phyloP scores from a whole-genome alignment of 371 early-diverging fungal species.

The Coemansia sp. region DNA sequence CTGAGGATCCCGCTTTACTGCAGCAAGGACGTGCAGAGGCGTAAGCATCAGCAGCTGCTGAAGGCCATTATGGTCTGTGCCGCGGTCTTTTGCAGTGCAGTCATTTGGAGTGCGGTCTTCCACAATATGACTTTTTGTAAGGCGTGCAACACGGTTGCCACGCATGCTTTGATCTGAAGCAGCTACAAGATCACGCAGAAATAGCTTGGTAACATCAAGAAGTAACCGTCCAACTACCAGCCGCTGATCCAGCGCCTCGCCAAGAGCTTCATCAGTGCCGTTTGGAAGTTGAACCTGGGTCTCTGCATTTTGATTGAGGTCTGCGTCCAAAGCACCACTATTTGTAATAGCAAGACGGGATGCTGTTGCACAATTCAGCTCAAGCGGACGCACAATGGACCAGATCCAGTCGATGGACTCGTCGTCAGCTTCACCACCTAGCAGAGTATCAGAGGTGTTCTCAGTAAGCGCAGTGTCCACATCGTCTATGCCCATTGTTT shows the following conservation, averaged over 20 bases:
- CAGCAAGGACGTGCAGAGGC: conserved; percentile 40
- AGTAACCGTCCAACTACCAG: conserved; percentile 53
- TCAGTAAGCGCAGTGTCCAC: background rate
- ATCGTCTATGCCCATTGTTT: background rate
- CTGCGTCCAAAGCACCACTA: background rate
- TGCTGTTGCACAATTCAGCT: conserved; percentile 44
- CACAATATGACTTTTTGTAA: background rate
- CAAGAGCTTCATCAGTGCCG: conserved; percentile 47
- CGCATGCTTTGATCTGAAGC: conserved; percentile 34
- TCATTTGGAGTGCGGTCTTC: background rate
- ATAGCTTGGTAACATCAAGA: conserved; percentile 54
- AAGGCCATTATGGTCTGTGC: background rate
- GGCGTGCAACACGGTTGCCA: conserved; percentile 18
- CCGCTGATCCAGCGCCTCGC: conserved; percentile 52
- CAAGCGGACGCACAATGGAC: conserved; percentile 44
- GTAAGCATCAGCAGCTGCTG: conserved; percentile 31
- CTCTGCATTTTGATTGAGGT: background rate
- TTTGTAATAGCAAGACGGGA: conserved; percentile 30
- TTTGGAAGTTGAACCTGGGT: conserved; percentile 36
- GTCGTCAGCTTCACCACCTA: conserved; percentile 4
- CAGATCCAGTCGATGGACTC: conserved; percentile 48
- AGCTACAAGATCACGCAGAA: conserved; percentile 46
- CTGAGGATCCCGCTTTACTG: conserved; percentile 30
- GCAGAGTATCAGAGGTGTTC: background rate
- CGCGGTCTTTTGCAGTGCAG: background rate